Evolutionary conservation across 2,329 filamentous ascomycete species (phyloP).

Genomic region (Pestalotiopsis sp.): DNA sequence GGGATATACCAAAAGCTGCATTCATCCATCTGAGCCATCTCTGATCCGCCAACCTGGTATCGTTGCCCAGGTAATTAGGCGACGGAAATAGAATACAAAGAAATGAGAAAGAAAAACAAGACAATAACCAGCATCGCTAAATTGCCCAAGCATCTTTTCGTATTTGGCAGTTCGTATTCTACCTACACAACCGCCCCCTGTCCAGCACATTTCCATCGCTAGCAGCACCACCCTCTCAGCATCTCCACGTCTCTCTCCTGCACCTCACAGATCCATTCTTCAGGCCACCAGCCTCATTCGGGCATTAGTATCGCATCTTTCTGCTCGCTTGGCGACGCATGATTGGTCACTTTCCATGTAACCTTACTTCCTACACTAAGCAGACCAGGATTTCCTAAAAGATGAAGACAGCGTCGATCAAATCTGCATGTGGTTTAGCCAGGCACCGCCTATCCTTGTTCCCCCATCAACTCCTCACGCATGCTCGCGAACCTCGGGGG

Average conservation of each 20-base stretch:
- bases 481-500: no score
- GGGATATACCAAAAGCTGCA: no score
- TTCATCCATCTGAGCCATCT: no score
- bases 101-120: no score
- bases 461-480: background rate
- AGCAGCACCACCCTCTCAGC: background rate
- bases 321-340: background rate
- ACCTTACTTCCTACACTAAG: background rate
- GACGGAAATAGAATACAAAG: no score
- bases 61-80: no score
- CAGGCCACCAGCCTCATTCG: constrained; percentile 5
- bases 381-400: background rate
- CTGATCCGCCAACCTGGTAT: no score
- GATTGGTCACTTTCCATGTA: background rate
- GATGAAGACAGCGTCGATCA: constrained; percentile 1
- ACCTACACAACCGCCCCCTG: background rate
- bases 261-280: background rate
- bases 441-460: background rate
- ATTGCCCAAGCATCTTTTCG: background rate
- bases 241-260: background rate
- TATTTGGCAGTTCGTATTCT: constrained; percentile 6
- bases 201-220: background rate
- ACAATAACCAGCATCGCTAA: no score
- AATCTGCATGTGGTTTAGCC: background rate
- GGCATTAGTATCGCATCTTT: background rate